Evolutionary conservation across 2,329 filamentous ascomycete species (phyloP), one percentile per base, ranked within the genome.

Genomic region (Exophiala calicioides): DNA sequence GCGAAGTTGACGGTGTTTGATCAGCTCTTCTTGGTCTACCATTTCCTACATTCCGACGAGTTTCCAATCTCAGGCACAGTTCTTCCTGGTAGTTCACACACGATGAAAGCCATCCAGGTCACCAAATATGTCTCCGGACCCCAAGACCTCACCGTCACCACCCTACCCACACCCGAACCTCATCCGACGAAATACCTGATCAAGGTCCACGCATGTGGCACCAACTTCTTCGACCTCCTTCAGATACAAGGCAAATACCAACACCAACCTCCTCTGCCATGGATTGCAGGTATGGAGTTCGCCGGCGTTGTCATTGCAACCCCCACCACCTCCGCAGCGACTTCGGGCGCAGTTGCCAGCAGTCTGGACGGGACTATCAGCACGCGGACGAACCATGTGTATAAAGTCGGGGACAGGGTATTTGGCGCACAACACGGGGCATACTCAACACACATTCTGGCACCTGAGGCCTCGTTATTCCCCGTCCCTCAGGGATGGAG

Each of bases 221-320:
- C 88, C 61, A 97, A 97, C 73, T 97, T 97, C 79, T 97, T 96
- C 74, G 91, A 97, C 67, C 86, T 95, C 47, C 81, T 97, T 44
- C 91, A 97, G 65, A 89, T 96, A 63, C 85, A 89, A 63, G 91
- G 91, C 46, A 95, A 94, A 79, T 97, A 97, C 71, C 91, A 97
- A 65, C 79, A 88, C 65, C 90, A 96, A 61, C 90, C 90, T 0
- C 82, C 86, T 0, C 83, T 96, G 37, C 90, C 90, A 23, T 95
- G 90, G 90, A 72, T 91, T 38, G 82, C 88, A 0, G 91, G 91
- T 51, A 80, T 81, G 62, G 91, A 97, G 65, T 97, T 96, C 71
- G 81, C 88, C 18, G 91, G 91, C 55, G 76, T 82, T 4, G 75
- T 97, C 57, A 66, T 90, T 37, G 76, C 84, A 36, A 76, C 80